Percentiles rank a stretch among this genome's conserved stretches.
These are phyloP conservation scores for Cladosporium halotolerans DNA, from an alignment of 2,329 filamentous ascomycete genomes.

Conservation along the genomic window DNA sequence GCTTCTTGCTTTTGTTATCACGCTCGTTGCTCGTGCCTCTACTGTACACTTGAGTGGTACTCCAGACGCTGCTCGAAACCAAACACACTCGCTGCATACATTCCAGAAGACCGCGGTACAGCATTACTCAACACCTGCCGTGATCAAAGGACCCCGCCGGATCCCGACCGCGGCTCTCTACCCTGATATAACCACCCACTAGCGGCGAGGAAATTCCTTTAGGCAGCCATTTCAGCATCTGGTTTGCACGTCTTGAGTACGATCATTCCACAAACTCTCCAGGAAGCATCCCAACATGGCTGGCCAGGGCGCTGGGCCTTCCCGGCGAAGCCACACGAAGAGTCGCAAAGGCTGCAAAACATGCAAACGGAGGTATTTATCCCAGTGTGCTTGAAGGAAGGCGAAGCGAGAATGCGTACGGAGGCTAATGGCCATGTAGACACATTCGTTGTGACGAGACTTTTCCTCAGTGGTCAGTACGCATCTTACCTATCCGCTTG, in stretches of 20 bases:
- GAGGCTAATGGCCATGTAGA: slow-evolving; percentile 36
- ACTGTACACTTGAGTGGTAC: too few relatives aligned
- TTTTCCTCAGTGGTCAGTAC: slow-evolving; percentile 84
- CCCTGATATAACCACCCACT: too few relatives aligned
- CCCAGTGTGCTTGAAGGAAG: too few relatives aligned
- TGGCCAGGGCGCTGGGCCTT: slow-evolving; percentile 89
- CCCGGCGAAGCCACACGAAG: slow-evolving; percentile 90
- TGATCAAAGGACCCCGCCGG: slow-evolving; percentile 2
- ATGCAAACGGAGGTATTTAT: slow-evolving; percentile 62
- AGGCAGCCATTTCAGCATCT: too few relatives aligned
- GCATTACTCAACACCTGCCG: too few relatives aligned
- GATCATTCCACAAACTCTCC: background rate
- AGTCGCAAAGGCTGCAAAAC: slow-evolving; percentile 97
- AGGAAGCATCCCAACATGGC: slow-evolving; percentile 55
- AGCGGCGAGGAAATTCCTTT: too few relatives aligned
- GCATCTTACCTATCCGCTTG: background rate
- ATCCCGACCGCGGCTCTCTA: background rate
- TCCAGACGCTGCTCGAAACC: too few relatives aligned
- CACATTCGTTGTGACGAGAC: slow-evolving; percentile 98
- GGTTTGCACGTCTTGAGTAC: too few relatives aligned
- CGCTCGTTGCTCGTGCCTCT: slow-evolving; percentile 4
- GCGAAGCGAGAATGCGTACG: too few relatives aligned
- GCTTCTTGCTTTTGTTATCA: slow-evolving; percentile 7
- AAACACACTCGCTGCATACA: too few relatives aligned
- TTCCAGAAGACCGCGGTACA: too few relatives aligned